Evolutionary conservation across 164 flowering plant genomes (phyloP).

Genomic region (Santalum album): DNA sequence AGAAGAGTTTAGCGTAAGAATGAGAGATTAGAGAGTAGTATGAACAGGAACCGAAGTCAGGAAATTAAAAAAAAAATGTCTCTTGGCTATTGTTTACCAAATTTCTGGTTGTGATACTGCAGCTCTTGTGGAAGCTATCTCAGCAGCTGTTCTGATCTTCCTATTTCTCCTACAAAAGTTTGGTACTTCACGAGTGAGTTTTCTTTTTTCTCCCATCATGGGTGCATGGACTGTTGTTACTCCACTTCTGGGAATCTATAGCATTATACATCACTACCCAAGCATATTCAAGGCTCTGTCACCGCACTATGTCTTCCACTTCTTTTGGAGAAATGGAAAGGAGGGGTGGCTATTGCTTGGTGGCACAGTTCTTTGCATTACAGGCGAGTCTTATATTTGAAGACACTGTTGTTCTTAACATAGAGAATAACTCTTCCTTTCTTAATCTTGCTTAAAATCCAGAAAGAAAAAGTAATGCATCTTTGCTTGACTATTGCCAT

Average conservation of each 20-base stretch:
- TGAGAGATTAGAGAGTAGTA: too few relatives aligned
- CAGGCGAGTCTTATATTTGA: slow-evolving; percentile 34
- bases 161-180: slow-evolving; percentile 69
- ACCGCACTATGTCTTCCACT: slow-evolving; percentile 52
- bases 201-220: slow-evolving; percentile 85
- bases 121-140: slow-evolving; percentile 60
- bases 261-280: slow-evolving; percentile 59
- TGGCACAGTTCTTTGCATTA: slow-evolving; percentile 75
- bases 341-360: slow-evolving; percentile 78
- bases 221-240: slow-evolving; percentile 68
- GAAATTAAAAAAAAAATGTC: too few relatives aligned
- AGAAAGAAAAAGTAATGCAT: too few relatives aligned
- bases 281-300: slow-evolving; percentile 71
- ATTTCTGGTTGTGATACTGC: too few relatives aligned
- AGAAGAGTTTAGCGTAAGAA: too few relatives aligned
- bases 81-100: too few relatives aligned
- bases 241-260: slow-evolving; percentile 66
- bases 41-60: too few relatives aligned
- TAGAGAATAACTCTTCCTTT: too few relatives aligned
- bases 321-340: slow-evolving; percentile 62
- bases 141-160: slow-evolving; percentile 49
- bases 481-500: too few relatives aligned
- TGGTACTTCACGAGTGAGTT: slow-evolving; percentile 76
- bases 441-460: too few relatives aligned
- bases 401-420: background rate